These are phyloP conservation scores for Epichloe uncinata DNA, from an alignment of 2,329 filamentous ascomycete genomes.

Conservation along the genomic window DNA sequence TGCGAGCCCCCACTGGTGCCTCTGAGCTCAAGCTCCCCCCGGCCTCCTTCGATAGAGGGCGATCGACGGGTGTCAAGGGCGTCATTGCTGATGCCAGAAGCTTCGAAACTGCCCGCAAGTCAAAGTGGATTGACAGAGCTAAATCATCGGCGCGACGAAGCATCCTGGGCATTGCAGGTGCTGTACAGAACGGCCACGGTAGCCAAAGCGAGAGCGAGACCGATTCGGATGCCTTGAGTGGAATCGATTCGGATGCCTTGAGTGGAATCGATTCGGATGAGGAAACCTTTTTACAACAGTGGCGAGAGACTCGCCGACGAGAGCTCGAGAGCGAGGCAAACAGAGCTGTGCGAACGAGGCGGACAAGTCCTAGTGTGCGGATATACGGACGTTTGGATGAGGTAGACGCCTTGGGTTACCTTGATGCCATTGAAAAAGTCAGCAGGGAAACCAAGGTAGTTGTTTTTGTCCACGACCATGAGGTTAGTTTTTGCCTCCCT, in stretches of 20 bases:
- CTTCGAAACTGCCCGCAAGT: constrained; percentile 54
- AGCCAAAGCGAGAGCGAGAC: constrained; percentile 31
- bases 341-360: constrained; percentile 44
- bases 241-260: too few relatives aligned
- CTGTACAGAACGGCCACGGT: constrained; percentile 7
- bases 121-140: constrained; percentile 39
- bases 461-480: constrained; percentile 83
- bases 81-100: constrained; percentile 74
- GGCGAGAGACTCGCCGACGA: constrained; percentile 67
- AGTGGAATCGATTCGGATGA: constrained; percentile 63
- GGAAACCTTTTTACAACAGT: constrained; percentile 68
- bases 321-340: constrained; percentile 57
- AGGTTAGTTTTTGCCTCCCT: constrained; percentile 42
- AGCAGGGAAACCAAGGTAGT: constrained; percentile 70
- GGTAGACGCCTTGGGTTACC: constrained; percentile 81
- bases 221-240: constrained; percentile 28
- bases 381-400: constrained; percentile 67
- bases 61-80: constrained; percentile 71
- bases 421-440: constrained; percentile 94
- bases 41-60: constrained; percentile 49
- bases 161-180: constrained; percentile 35
- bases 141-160: constrained; percentile 39
- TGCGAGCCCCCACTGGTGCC: constrained; percentile 47
- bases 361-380: constrained; percentile 63
- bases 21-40: constrained; percentile 46